Percentiles rank a stretch among this genome's conserved stretches.
Conservation (phyloP, 1,139 yeast genomes). For the Wickerhamiella infanticola region DNA sequence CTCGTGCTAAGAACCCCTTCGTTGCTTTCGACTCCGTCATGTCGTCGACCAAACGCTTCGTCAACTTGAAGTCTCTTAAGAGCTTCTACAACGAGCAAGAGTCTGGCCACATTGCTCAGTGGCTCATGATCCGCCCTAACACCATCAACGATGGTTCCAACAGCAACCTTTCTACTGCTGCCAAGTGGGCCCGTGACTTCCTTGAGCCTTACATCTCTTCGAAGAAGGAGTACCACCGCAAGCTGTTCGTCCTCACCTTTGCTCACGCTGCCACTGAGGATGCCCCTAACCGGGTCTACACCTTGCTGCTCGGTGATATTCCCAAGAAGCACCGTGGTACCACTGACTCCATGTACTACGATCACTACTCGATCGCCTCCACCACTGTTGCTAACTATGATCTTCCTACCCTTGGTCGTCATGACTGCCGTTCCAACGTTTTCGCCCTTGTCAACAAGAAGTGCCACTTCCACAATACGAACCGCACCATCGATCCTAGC, state of each 20-base stretch:
- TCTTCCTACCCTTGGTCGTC: slow-evolving; percentile 33
- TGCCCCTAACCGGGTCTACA: slow-evolving; percentile 29
- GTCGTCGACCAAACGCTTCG: slow-evolving; percentile 22
- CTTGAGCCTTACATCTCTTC: slow-evolving; percentile 25
- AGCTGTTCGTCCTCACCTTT: slow-evolving; percentile 31
- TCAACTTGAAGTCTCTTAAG: slow-evolving; percentile 32
- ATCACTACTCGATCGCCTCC: slow-evolving; percentile 35
- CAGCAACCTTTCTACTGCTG: slow-evolving; percentile 30
- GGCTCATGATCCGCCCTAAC: slow-evolving; percentile 36
- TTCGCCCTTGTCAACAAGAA: slow-evolving; percentile 28
- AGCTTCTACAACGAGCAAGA: slow-evolving; percentile 28
- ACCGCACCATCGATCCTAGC: slow-evolving; percentile 24
- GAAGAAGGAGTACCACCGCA: slow-evolving; percentile 30
- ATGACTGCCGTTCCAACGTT: slow-evolving; percentile 34
- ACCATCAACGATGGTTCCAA: slow-evolving; percentile 37
- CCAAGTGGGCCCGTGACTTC: slow-evolving; percentile 31
- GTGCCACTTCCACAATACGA: slow-evolving; percentile 23
- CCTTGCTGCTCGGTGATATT: slow-evolving; percentile 32
- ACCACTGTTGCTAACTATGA: slow-evolving; percentile 34
- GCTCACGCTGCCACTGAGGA: slow-evolving; percentile 32
- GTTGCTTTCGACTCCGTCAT: slow-evolving; percentile 28
- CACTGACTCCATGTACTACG: slow-evolving; percentile 31
- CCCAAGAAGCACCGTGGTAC: slow-evolving; percentile 20
- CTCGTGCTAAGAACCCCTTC: slow-evolving; percentile 37
- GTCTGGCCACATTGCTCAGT: slow-evolving; percentile 31